A percentile compares a stretch with the other conserved stretches of the same genome.
These are phyloP conservation scores for Plantago ovata DNA, from an alignment of 257 asterid genomes.

Conservation along the genomic window DNA sequence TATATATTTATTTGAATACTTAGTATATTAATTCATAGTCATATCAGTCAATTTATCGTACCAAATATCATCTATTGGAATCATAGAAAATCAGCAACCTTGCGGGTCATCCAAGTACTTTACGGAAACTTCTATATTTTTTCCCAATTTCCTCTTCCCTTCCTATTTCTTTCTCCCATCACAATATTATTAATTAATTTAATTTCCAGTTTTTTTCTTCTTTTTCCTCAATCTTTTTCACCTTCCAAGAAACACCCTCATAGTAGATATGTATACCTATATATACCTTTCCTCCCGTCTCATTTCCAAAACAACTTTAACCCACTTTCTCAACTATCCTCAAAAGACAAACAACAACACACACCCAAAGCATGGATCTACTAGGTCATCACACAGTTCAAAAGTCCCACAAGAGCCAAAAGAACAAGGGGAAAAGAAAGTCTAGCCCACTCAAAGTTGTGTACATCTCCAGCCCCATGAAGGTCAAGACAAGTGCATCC, in stretches of 20 bases:
- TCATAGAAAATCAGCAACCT: conserved; percentile 24
- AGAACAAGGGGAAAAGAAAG: conserved; percentile 25
- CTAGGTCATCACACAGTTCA: conserved; percentile 17
- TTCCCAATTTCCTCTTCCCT: conserved; percentile 37
- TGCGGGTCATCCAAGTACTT: conserved; percentile 58
- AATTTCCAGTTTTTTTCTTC: conserved; percentile 11
- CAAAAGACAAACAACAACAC: neutral
- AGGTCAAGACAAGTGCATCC: conserved; percentile 65
- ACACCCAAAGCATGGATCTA: conserved; percentile 23
- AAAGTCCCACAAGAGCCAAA: conserved; percentile 22
- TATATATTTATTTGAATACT: too few relatives aligned
- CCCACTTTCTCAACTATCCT: neutral
- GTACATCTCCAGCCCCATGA: conserved; percentile 84
- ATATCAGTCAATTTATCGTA: conserved; percentile 17
- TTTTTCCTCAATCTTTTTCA: conserved; percentile 30
- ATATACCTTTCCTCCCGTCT: conserved; percentile 16
- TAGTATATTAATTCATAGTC: neutral
- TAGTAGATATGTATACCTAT: conserved; percentile 16
- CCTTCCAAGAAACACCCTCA: conserved; percentile 62
- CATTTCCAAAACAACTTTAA: neutral
- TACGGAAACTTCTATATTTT: conserved; percentile 39
- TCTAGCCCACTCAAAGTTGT: conserved; percentile 52
- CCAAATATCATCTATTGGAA: conserved; percentile 13
- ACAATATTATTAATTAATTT: conserved; percentile 6
- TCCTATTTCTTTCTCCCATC: conserved; percentile 34